Conservation (phyloP, 106 monocot genomes). For the Acorus gramineus region DNA sequence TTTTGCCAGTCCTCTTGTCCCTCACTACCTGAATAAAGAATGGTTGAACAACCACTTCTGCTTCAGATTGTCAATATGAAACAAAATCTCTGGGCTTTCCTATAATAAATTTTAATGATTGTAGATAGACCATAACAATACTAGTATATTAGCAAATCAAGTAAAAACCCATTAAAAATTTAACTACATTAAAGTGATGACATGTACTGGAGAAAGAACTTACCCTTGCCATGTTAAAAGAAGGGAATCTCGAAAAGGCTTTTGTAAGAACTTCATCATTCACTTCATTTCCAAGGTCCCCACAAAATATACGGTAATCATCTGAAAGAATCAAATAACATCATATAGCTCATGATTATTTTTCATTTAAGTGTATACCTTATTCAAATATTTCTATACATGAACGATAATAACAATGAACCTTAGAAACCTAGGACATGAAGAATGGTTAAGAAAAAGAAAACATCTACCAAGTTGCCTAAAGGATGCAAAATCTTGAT, state of each 20-base stretch:
- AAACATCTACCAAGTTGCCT: neutral
- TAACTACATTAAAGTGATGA: too few relatives aligned
- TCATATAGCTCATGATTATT: too few relatives aligned
- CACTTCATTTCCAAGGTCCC: constrained; percentile 94
- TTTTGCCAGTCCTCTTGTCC: constrained; percentile 94
- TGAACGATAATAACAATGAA: neutral
- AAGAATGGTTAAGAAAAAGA: neutral
- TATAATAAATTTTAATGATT: too few relatives aligned
- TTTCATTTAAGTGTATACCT: too few relatives aligned
- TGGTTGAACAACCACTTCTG: neutral
- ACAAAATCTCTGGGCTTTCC: too few relatives aligned
- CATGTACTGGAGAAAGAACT: constrained; percentile 9
- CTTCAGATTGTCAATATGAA: neutral
- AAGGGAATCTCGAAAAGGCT: constrained; percentile 76
- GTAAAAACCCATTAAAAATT: too few relatives aligned
- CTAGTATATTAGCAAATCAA: too few relatives aligned
- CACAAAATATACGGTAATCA: constrained; percentile 88
- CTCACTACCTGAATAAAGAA: constrained; percentile 59
- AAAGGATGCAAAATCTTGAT: too few relatives aligned
- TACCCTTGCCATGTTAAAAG: constrained; percentile 89
- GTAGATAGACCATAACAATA: too few relatives aligned
- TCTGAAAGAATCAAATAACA: constrained; percentile 20
- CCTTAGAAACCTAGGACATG: neutral
- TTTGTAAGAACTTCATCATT: constrained; percentile 93
- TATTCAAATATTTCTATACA: too few relatives aligned